phyloP scores from a whole-genome alignment of 768 basidiomycete species.

The Russula sp. region DNA sequence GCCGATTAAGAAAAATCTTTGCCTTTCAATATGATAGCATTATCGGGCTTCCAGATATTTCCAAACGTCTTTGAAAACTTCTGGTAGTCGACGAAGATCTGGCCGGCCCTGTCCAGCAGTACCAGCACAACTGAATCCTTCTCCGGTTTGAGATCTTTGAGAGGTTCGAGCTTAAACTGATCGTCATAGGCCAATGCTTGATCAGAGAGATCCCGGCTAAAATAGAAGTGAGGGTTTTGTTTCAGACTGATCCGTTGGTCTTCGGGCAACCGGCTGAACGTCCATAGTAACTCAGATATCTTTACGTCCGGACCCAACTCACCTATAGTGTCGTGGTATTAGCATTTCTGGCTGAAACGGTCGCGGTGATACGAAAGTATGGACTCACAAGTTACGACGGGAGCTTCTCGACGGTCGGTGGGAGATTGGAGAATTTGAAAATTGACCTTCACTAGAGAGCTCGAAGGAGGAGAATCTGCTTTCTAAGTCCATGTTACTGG shows the following conservation, averaged over 20 bases:
- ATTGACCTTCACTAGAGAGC: slow-evolving; percentile 11
- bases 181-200: slow-evolving; percentile 3
- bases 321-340: neutral
- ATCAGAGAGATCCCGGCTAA: slow-evolving; percentile 15
- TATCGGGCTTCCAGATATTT: slow-evolving; percentile 16
- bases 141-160: slow-evolving; percentile 13
- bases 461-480: neutral
- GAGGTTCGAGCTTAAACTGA: slow-evolving; percentile 11
- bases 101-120: slow-evolving; percentile 12
- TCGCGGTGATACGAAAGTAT: neutral
- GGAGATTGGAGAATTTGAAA: slow-evolving; percentile 16
- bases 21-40: slow-evolving; percentile 15
- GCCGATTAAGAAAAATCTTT: neutral
- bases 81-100: slow-evolving; percentile 17
- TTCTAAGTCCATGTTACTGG: neutral
- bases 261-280: slow-evolving; percentile 14
- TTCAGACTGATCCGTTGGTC: slow-evolving; percentile 17
- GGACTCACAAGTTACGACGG: slow-evolving; percentile 10
- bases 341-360: neutral
- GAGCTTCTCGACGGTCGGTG: slow-evolving; percentile 11
- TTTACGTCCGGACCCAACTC: slow-evolving; percentile 14
- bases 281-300: slow-evolving; percentile 17
- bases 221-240: slow-evolving; percentile 17
- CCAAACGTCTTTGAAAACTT: slow-evolving; percentile 16
- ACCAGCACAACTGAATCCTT: slow-evolving; percentile 13